These are phyloP conservation scores for Mucor circinelloides DNA, from an alignment of 371 early-diverging fungal species.

Conservation along the genomic window DNA sequence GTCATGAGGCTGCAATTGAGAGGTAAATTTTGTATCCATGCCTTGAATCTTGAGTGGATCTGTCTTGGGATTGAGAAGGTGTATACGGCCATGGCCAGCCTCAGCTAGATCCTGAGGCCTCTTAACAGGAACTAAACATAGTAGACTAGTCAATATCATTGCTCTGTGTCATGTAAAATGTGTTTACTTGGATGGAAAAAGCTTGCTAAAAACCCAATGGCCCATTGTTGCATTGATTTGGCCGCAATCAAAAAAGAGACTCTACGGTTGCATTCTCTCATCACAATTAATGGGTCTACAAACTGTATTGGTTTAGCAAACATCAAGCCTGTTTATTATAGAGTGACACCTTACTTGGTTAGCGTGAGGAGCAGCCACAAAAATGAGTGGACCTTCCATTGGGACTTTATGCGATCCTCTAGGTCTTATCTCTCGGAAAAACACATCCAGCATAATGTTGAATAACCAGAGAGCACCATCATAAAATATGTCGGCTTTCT, in stretches of 20 bases:
- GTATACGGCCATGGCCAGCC: conserved; percentile 71
- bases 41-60: conserved; percentile 74
- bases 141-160: neutral
- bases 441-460: conserved; percentile 71
- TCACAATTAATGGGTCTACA: conserved; percentile 90
- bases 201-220: conserved; percentile 81
- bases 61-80: conserved; percentile 60
- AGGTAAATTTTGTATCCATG: conserved; percentile 68
- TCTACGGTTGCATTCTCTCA: conserved; percentile 77
- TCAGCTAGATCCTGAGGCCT: conserved; percentile 87
- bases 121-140: conserved; percentile 78
- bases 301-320: conserved; percentile 54
- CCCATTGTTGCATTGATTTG: conserved; percentile 84
- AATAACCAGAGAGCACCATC: conserved; percentile 57
- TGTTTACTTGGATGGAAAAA: conserved; percentile 69
- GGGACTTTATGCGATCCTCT: conserved; percentile 92
- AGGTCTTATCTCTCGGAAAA: conserved; percentile 87
- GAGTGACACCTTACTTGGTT: conserved; percentile 71
- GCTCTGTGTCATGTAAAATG: neutral
- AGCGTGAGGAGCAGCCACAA: conserved; percentile 95
- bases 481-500: conserved; percentile 28
- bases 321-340: neutral
- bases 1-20: conserved; percentile 60
- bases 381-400: conserved; percentile 84
- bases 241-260: conserved; percentile 89